Base-by-base conservation (phyloP, 2,329 filamentous ascomycete genomes). In the Xylaria digitata region DNA sequence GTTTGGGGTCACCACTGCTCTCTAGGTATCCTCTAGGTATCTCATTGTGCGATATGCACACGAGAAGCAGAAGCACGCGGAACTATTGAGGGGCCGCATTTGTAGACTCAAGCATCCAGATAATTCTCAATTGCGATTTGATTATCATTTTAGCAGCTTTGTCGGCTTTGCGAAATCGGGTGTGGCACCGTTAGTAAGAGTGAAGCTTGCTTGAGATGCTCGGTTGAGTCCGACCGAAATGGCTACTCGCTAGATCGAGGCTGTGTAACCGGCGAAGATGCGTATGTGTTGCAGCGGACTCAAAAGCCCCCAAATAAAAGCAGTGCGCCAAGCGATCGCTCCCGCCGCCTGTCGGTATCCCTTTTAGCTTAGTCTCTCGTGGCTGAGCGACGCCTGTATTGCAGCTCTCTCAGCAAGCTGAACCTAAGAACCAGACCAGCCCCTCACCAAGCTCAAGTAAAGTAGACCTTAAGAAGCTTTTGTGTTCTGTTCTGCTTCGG, bases 301-400 rank as follows among this genome's bases (percentile, higher is more conserved):
- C 75, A 75, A 74, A 75, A 70, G 42, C 37, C 67, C 67, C 69
- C 46, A 52, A 72, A 71, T 15, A 46, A 26, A 26, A 61, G 73
- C 46, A 54, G 72, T 73, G 72, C 63, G 71, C 66, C 15, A 56
- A 58, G 67, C 15, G 53, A 58, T 66, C 54, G 63, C 66, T 67
- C 50, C 62, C 54, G 54, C 57, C 58, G 57, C 65, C 26, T 61
- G 66, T 77, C 75, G 75, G 75, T 77, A 74, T 74, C 70, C 56
- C 59, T 75, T 74, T 64, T 40, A 71, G 75, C 61, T 65, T 76
- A 77, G 75, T 70, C 62, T 65, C 63, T 46, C 50, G 46, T 65
- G 56, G 63, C 60, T 63, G 66, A 66, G 66, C 46, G 40, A 37
- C 32, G 21, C 45, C 52, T 9, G 7, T 30, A 21, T 45, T 42